Evolutionary conservation across 768 basidiomycete species (phyloP), one percentile per base, ranked within the genome.

Genomic region (Boletus speciosus): DNA sequence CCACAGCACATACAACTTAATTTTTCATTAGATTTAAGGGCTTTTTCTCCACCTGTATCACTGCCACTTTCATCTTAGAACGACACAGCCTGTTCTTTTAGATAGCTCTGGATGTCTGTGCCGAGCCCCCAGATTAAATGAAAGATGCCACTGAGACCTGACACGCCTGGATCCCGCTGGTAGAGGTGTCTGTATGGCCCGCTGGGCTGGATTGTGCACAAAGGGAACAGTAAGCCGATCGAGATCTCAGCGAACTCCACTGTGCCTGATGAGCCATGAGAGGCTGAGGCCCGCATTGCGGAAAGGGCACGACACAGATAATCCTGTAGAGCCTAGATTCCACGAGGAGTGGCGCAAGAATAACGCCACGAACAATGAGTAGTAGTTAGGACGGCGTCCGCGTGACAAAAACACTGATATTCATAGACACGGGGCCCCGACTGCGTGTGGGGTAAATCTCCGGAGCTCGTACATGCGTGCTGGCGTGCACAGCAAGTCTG

Each of bases 241-340:
- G 44, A 59, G 58, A 64, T 67, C 61, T 60, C 65, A 67, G 61
- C 65, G 62, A 64, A 42, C 41, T 32, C 16, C 41, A 43, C 27
- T 49, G 55, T 59, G 11, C 58, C 57, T 56, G 66, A 52, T 19
- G 32, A 42, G 42, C 25, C 44, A 48, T 45, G 27, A 47, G 34
- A 42, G 40, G 15, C 25, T 15, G 54, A 27, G 44, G 36, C 11
- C 50, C 54, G 60, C 37, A 55, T 47, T 47, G 40, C 38, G 51
- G 55, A 51, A 62, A 53, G 54, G 54, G n/a, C 60, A 59, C 48
- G 31, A 32, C 25, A 23, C 14, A 25, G 52, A 51, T 45, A 19
- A 58, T 47, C 51, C 37, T 43, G 37, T 37, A 11, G 38, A 35
- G 44, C 47, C 43, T 48, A 52, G 43, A 48, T 44, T 7, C n/a